Evolutionary conservation across 2,329 filamentous ascomycete species (phyloP).

Genomic region (Exophiala sideris): DNA sequence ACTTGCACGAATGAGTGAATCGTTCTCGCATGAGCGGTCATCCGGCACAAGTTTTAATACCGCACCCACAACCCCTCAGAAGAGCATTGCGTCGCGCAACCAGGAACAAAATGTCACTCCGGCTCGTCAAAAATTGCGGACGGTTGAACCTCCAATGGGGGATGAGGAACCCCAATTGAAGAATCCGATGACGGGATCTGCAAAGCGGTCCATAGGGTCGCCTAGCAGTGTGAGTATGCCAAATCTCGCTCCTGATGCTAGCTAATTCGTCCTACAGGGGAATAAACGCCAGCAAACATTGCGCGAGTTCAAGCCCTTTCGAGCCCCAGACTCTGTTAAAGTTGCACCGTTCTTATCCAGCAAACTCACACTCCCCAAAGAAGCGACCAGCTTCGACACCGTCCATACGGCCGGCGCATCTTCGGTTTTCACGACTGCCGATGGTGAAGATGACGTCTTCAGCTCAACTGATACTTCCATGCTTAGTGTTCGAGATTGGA

Average conservation of each 20-base stretch:
- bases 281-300: conserved; percentile 17
- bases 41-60: conserved; percentile 11
- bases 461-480: conserved; percentile 15
- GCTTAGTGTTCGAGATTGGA: background rate
- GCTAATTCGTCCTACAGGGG: conserved; percentile 8
- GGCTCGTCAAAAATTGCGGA: background rate
- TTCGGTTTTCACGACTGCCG: conserved; percentile 13
- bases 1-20: conserved; percentile 29
- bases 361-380: background rate
- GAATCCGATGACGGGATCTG: conserved; percentile 4
- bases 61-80: background rate
- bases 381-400: conserved; percentile 14
- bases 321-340: background rate
- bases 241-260: background rate
- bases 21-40: conserved; percentile 25
- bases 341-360: background rate
- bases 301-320: background rate
- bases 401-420: conserved; percentile 6
- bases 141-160: background rate
- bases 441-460: background rate
- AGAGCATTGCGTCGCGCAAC: background rate
- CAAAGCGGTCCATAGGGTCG: conserved; percentile 12
- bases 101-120: conserved; percentile 1
- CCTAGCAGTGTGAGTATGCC: conserved; percentile 7
- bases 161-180: conserved; percentile 14